Percentiles rank a stretch among this genome's conserved stretches.
Evolutionary conservation across 2,329 filamentous ascomycete genomes (phyloP).

Genomic region (Aspergillus piperis): DNA sequence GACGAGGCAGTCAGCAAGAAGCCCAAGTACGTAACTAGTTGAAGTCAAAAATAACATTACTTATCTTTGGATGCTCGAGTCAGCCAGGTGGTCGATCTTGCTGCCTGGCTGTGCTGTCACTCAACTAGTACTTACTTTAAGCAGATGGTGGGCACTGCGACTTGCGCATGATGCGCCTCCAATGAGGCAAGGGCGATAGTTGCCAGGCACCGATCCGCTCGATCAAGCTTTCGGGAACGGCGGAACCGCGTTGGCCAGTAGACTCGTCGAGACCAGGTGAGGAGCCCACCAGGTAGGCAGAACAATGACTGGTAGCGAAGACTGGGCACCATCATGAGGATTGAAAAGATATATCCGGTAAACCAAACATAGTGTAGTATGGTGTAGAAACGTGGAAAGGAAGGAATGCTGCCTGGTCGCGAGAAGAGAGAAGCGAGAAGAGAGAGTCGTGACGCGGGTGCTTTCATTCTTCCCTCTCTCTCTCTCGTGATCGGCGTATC

Average conservation of each 20-base stretch:
- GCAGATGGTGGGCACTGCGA: not conserved
- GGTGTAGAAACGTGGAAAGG: too few species aligned
- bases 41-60: not conserved
- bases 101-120: not conserved
- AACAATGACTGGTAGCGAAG: not conserved
- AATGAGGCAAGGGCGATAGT: not conserved
- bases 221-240: conserved; percentile 9
- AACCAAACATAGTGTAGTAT: too few species aligned
- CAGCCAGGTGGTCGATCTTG: not conserved
- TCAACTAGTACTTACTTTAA: not conserved
- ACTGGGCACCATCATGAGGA: not conserved
- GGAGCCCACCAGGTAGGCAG: not conserved
- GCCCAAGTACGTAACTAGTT: not conserved
- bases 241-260: conserved; percentile 1
- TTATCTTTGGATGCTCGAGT: not conserved
- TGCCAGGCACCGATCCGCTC: not conserved
- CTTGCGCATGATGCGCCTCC: not conserved
- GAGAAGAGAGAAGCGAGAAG: too few species aligned
- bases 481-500: too few species aligned
- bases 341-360: not conserved
- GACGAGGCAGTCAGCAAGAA: too few species aligned
- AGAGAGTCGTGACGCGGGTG: too few species aligned
- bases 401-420: too few species aligned
- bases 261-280: not conserved
- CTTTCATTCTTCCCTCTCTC: too few species aligned